Conservation (phyloP, 83 land plant species). For the Picea abies region DNA sequence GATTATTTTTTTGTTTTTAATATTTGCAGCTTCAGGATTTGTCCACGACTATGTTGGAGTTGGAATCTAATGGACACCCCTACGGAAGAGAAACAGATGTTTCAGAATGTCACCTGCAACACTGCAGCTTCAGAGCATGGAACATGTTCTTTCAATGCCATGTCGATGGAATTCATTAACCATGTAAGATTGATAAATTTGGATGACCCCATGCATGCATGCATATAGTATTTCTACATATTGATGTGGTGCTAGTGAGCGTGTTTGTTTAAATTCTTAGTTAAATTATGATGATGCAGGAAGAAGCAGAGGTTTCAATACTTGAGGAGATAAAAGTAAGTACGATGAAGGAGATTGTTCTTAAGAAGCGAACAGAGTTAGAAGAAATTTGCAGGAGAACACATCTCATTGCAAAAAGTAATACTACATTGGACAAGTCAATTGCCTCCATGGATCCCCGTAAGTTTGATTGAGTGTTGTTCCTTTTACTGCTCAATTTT, state of each 20-base stretch:
- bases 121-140: constrained; percentile 71
- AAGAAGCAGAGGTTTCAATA: constrained; percentile 67
- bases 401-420: constrained; percentile 67
- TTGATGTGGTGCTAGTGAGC: neutral
- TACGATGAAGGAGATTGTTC: constrained; percentile 59
- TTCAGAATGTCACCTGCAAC: constrained; percentile 68
- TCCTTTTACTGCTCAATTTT: constrained; percentile 11
- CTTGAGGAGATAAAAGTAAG: constrained; percentile 65
- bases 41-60: constrained; percentile 60
- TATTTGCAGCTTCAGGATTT: constrained; percentile 68
- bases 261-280: neutral
- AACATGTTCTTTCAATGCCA: constrained; percentile 49
- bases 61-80: constrained; percentile 94
- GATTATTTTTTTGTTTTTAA: neutral
- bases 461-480: constrained; percentile 15
- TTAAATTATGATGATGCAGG: constrained; percentile 34
- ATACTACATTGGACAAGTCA: constrained; percentile 37
- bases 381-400: constrained; percentile 66
- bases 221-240: neutral
- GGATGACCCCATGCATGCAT: neutral
- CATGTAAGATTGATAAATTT: constrained; percentile 32
- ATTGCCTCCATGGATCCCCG: constrained; percentile 78
- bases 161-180: constrained; percentile 48
- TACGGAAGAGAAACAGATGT: constrained; percentile 63
- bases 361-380: constrained; percentile 51